Percentiles rank a stretch among this genome's conserved stretches.
Evolutionary conservation across 73 alveolate genomes (phyloP).

Genomic region (Paramecium primaurelia): DNA sequence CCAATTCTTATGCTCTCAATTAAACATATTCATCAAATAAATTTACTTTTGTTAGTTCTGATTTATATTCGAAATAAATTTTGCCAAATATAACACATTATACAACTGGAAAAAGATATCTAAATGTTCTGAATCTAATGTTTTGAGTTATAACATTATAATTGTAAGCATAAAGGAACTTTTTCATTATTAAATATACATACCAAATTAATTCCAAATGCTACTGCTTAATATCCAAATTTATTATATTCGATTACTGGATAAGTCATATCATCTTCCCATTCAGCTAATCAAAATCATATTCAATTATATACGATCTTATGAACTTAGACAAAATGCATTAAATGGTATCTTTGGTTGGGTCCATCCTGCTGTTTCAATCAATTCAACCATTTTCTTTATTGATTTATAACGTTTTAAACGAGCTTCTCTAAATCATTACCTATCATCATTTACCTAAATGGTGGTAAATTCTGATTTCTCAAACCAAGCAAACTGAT

Average conservation of each 20-base stretch:
- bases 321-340: conserved; percentile 73
- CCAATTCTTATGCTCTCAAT: conserved; percentile 85
- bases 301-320: conserved; percentile 56
- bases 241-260: conserved; percentile 68
- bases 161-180: conserved; percentile 63
- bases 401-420: conserved; percentile 77
- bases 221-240: conserved; percentile 41
- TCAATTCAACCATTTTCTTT: conserved; percentile 84
- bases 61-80: conserved; percentile 49
- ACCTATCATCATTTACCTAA: neutral
- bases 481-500: conserved; percentile 61
- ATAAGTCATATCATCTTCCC: conserved; percentile 90
- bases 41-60: conserved; percentile 76
- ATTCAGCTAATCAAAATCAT: conserved; percentile 63
- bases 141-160: conserved; percentile 53
- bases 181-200: neutral
- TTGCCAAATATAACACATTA: conserved; percentile 34
- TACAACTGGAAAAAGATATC: conserved; percentile 57
- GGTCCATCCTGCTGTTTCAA: conserved; percentile 74
- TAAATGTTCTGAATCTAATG: conserved; percentile 49
- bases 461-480: conserved; percentile 60
- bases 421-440: conserved; percentile 76
- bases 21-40: conserved; percentile 82
- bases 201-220: conserved; percentile 56
- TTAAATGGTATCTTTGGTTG: conserved; percentile 79